Evolutionary conservation across 768 basidiomycete species (phyloP), one percentile per base, ranked within the genome.

Genomic region (Naganishia randhawae): DNA sequence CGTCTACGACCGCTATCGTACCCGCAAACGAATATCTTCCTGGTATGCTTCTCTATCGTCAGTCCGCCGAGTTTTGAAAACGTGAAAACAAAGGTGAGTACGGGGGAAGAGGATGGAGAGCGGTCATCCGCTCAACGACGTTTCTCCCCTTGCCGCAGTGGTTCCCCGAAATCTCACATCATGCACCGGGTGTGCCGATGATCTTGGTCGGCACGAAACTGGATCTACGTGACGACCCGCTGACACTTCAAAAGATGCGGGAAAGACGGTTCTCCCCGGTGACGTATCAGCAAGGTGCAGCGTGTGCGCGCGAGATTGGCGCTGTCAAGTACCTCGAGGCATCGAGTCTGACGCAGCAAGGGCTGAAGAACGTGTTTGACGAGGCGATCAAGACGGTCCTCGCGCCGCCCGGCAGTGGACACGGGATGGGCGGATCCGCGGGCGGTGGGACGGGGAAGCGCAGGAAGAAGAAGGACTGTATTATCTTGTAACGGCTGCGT

Each of bases 1-100:
- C 77, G 77, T 50, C 72, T 78, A 16, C 74, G 78, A 65, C 78
- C 96, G 62, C 85, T 99, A 74, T 95, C 92, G 71, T 99, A 99
- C 83, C 96, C 96, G 29, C 96, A 98, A 82, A 98, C 96, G 50
- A 95, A 99, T 80, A 93, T 99, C 68, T 99, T 95, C 74, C 88
- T 95, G 73, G 90, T 95, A 73, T 92, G 94, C 32, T 96, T 95
- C 83, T 92, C 91, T 13, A 83, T 94, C 78, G 92, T 95, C 83
- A 94, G 92, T 75, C 93, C 92, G 9, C 87, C 88, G 13, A 91
- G 89, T 77, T 86, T 96, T 29, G 90, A 85, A 48, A 97, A 97
- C 75, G 90, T 96, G 63, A 69, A 63, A 64, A 72, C 86, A 88
- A 70, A 79, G 78, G 80, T 77, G 57, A 50, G 74, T 69, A 25